A percentile compares a stretch with the other conserved stretches of the same genome.
phyloP scores from a whole-genome alignment of 208 protist genomes.

The Acanthamoeba divionensis region DNA sequence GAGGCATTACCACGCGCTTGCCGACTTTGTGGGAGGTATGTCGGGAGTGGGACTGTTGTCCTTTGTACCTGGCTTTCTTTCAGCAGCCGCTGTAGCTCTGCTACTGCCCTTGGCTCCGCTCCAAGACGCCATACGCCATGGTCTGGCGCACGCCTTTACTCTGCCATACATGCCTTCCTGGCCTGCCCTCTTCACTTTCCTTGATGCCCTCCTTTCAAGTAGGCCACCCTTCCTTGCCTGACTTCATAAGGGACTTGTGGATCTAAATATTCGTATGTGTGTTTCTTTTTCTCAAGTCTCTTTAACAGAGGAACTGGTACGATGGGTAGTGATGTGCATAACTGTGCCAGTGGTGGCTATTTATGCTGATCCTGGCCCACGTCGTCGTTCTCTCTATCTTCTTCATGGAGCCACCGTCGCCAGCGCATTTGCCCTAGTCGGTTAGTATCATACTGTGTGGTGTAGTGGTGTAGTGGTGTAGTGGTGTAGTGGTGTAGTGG shows the following conservation, averaged over 20 bases:
- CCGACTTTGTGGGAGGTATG: neutral
- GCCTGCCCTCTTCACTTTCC: neutral
- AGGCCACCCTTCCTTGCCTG: neutral
- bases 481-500: no score
- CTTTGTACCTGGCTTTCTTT: neutral
- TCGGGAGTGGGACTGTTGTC: neutral
- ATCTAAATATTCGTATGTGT: neutral
- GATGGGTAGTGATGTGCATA: neutral
- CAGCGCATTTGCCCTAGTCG: neutral
- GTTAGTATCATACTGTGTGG: no score
- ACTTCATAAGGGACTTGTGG: neutral
- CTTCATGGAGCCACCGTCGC: neutral
- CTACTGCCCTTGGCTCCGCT: neutral
- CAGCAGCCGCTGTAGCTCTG: neutral
- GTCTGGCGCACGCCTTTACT: neutral
- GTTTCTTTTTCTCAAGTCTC: neutral
- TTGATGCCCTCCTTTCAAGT: neutral
- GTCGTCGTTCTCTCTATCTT: neutral
- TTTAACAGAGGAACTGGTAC: neutral
- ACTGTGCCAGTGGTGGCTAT: neutral
- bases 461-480: no score
- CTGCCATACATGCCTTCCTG: no score
- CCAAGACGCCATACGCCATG: neutral
- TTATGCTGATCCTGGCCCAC: no score
- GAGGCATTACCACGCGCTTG: neutral